These are phyloP conservation scores for Sanghuangporus sanghuang DNA, from an alignment of 1,284 basidiomycete species.

Conservation along the genomic window DNA sequence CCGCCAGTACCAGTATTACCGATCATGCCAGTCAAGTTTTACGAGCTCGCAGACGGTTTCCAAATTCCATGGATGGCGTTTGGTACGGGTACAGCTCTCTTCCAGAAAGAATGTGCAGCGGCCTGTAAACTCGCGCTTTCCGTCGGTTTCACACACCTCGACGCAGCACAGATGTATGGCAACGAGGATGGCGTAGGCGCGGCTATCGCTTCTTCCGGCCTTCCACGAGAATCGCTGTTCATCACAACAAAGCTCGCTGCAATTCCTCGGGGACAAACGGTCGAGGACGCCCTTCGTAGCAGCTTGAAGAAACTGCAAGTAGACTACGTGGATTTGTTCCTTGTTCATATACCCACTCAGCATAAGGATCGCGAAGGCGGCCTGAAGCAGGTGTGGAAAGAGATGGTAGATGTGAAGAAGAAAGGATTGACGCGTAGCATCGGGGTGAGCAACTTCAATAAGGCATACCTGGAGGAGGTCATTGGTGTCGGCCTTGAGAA, in stretches of 20 bases:
- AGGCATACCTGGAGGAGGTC: conserved; percentile 60
- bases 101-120: conserved; percentile 43
- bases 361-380: conserved; percentile 31
- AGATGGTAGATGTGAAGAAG: conserved; percentile 63
- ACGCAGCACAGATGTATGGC: conserved; percentile 62
- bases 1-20: background rate
- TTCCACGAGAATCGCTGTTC: conserved; percentile 52
- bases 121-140: conserved; percentile 50
- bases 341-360: conserved; percentile 60
- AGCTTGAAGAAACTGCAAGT: conserved; percentile 58
- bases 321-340: conserved; percentile 72
- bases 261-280: conserved; percentile 36
- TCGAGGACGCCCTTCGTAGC: conserved; percentile 44
- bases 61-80: conserved; percentile 41
- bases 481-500: conserved; percentile 44
- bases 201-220: conserved; percentile 41
- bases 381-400: conserved; percentile 60
- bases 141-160: conserved; percentile 63
- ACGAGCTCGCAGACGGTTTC: background rate
- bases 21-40: background rate
- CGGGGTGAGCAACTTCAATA: conserved; percentile 81
- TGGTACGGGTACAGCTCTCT: conserved; percentile 64
- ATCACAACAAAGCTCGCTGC: conserved; percentile 60
- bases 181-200: conserved; percentile 58
- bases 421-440: conserved; percentile 72